Evolutionary conservation across 2,329 filamentous ascomycete species (phyloP).

Genomic region (Curvularia sp.): DNA sequence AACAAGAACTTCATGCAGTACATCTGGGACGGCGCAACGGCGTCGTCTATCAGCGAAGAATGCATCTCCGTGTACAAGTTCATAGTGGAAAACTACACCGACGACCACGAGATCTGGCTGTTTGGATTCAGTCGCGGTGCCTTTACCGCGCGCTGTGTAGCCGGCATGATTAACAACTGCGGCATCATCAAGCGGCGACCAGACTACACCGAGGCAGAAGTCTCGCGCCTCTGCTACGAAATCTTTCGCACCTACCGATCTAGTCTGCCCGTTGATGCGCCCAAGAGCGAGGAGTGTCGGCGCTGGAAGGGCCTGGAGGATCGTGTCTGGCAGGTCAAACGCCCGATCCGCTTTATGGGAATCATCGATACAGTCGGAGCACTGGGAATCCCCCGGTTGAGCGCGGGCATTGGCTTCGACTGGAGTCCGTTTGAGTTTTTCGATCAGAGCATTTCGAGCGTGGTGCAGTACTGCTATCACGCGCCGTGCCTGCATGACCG

Average conservation of each 20-base stretch:
- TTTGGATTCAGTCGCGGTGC: constrained; percentile 58
- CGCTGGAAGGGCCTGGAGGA: constrained; percentile 26
- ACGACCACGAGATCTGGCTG: constrained; percentile 54
- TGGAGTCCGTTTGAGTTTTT: constrained; percentile 50
- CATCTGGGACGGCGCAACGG: constrained; percentile 48
- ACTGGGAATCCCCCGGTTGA: constrained; percentile 45
- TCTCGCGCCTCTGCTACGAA: constrained; percentile 39
- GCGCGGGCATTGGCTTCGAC: constrained; percentile 47
- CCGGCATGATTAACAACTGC: constrained; percentile 55
- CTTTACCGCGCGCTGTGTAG: constrained; percentile 54
- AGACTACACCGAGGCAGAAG: constrained; percentile 22
- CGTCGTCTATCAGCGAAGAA: constrained; percentile 46
- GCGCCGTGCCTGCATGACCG: constrained; percentile 46
- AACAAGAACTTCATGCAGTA: constrained; percentile 48
- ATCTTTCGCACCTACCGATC: constrained; percentile 46
- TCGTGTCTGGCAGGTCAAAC: constrained; percentile 40
- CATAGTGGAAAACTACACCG: constrained; percentile 46
- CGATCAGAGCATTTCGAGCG: constrained; percentile 43
- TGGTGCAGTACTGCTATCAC: constrained; percentile 46
- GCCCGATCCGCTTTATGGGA: constrained; percentile 45
- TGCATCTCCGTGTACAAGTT: constrained; percentile 47
- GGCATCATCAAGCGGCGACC: constrained; percentile 44
- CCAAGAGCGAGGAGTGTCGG: constrained; percentile 32
- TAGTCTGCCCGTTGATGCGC: constrained; percentile 37
- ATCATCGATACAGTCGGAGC: constrained; percentile 47